These are phyloP conservation scores for Saturnispora hagleri DNA, from an alignment of 805 yeast genomes.

Conservation along the genomic window DNA sequence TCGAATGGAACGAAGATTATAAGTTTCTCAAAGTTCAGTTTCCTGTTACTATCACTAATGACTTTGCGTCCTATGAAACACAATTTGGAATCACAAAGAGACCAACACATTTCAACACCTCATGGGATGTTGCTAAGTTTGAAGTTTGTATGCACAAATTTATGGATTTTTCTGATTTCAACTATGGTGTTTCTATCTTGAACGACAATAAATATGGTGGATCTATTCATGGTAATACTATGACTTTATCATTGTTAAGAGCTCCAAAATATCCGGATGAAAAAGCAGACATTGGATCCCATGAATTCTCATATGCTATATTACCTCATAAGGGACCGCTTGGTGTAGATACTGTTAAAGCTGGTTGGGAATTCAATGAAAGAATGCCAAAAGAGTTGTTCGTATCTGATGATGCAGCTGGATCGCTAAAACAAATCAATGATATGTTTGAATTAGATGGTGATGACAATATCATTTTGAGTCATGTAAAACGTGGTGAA, in stretches of 20 bases:
- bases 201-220: slow-evolving; percentile 90
- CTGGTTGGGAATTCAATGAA: slow-evolving; percentile 77
- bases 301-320: slow-evolving; percentile 72
- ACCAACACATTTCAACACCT: slow-evolving; percentile 90
- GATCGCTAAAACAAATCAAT: slow-evolving; percentile 1
- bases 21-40: slow-evolving; percentile 91
- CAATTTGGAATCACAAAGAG: slow-evolving; percentile 88
- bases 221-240: slow-evolving; percentile 83
- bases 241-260: slow-evolving; percentile 79
- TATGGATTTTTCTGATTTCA: slow-evolving; percentile 81
- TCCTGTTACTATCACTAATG: slow-evolving; percentile 74
- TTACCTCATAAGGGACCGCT: slow-evolving; percentile 73
- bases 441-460: slow-evolving; percentile 32
- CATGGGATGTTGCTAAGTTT: slow-evolving; percentile 95
- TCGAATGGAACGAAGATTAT: slow-evolving; percentile 82
- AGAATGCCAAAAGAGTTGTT: slow-evolving; percentile 19
- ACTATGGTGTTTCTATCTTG: slow-evolving; percentile 77
- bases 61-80: slow-evolving; percentile 81
- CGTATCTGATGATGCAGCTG: slow-evolving; percentile 3
- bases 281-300: slow-evolving; percentile 88
- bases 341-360: slow-evolving; percentile 53
- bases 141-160: slow-evolving; percentile 93
- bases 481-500: slow-evolving; percentile 81
- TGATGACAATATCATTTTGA: slow-evolving; percentile 52
- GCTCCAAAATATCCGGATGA: slow-evolving; percentile 94